Base-by-base conservation (phyloP, 1,284 basidiomycete genomes). In the Bjerkandera adusta region DNA sequence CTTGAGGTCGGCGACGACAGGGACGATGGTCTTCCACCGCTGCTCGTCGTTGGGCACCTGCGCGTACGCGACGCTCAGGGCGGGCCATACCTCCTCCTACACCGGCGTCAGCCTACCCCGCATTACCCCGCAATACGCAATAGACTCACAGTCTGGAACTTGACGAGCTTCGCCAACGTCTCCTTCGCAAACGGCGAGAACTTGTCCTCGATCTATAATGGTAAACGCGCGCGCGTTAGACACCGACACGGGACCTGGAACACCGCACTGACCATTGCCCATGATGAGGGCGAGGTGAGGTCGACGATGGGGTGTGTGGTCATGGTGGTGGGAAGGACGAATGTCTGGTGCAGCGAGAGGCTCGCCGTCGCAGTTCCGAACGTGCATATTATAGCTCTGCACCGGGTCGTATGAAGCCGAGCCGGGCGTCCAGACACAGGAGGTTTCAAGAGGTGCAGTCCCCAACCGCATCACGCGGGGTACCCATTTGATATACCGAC, bases 171-270 rank as follows among this genome's bases (percentile, higher is more conserved):
- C 42, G 81, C 75, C 37, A 98, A 76, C 4, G 83, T 88, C 57
- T 93, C 84, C 70, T 93, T 95, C 30, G 85, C 96, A 58, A 79
- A 90, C 10, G 85, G 79, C 5, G 90, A 90, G 77, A 98, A 89
- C 69, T 90, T 92, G 74, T 92, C 87, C 71, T 94, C 89, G 47
- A 95, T 73, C 92, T 95, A 24, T 13, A 36, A 24, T 21, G 27
- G 5, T 29, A 20, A 20, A 27, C 26, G n/a, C n/a, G 15, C 3
- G 15, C 25, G 13, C 29, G 43, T 29, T 15, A 26, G 37, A 45
- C 13, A 33, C 5, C 13, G 22, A 5, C 7, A n/a, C 16, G n/a
- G 12, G 12, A n/a, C 16, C 27, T 24, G 30, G 40, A 55, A 13
- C 33, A 10, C 32, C 15, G 22, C 33, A 61, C 72, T 40, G 55